Evolutionary conservation across 2,329 filamentous ascomycete genomes (phyloP).

Genomic region (Stachybotrys chartarum): DNA sequence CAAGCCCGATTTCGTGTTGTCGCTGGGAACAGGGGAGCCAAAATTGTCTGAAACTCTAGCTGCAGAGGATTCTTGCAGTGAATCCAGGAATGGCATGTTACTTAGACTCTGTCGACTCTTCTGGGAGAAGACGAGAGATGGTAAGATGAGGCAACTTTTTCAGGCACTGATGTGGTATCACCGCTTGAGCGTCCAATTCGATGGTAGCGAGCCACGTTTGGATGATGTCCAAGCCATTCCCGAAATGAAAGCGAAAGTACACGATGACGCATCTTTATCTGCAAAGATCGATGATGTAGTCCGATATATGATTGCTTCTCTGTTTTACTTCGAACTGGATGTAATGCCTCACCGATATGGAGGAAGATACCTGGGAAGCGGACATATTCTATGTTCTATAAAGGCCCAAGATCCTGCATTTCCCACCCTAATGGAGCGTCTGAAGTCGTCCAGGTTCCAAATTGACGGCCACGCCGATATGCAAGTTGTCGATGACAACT

Average conservation of each 20-base stretch:
- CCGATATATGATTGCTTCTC: conserved; percentile 1
- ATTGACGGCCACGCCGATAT: not conserved
- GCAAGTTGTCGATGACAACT: not conserved
- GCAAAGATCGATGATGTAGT: not conserved
- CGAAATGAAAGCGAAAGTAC: not conserved
- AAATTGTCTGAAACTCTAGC: not conserved
- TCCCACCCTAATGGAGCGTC: not conserved
- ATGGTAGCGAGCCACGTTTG: not conserved
- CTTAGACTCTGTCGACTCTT: not conserved
- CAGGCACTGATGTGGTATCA: not conserved
- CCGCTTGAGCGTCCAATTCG: conserved; percentile 1
- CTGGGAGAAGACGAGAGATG: conserved; percentile 1
- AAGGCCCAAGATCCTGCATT: not conserved
- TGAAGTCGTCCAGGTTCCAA: not conserved
- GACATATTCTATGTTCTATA: not conserved
- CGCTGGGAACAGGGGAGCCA: conserved; percentile 1
- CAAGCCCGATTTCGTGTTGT: conserved; percentile 1
- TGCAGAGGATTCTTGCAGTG: not conserved
- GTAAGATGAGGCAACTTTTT: not conserved
- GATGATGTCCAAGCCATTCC: conserved; percentile 2
- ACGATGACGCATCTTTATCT: not conserved
- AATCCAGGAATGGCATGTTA: not conserved
- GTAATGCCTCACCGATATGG: not conserved
- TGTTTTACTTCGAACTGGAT: conserved; percentile 4
- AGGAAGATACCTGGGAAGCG: not conserved